These are phyloP conservation scores for Globisporangium paddicum DNA, from an alignment of 352 stramenopile genomes.

Conservation along the genomic window DNA sequence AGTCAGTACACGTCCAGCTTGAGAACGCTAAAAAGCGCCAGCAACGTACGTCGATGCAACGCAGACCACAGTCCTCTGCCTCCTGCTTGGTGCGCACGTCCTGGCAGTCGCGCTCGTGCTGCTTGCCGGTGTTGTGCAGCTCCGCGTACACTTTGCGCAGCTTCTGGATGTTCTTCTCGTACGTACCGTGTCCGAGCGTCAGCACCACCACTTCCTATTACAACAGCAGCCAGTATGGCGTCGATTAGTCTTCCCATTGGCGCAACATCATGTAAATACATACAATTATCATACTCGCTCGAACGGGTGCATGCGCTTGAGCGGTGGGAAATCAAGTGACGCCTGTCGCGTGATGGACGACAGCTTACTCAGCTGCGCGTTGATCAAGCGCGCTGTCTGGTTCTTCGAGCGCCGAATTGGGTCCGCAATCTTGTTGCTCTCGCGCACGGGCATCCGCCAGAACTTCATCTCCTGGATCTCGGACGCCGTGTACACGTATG, in stretches of 20 bases:
- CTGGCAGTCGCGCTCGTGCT: conserved; percentile 64
- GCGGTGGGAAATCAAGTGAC: conserved; percentile 71
- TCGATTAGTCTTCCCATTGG: background rate
- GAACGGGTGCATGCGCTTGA: conserved; percentile 77
- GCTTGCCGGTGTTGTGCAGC: conserved; percentile 75
- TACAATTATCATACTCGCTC: conserved; percentile 43
- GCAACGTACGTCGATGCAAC: conserved; percentile 59
- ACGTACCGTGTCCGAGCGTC: conserved; percentile 63
- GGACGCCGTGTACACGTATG: conserved; percentile 72
- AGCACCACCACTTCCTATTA: conserved; percentile 73
- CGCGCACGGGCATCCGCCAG: conserved; percentile 59
- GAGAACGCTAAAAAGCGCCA: background rate
- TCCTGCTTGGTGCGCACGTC: conserved; percentile 75
- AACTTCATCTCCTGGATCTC: conserved; percentile 89
- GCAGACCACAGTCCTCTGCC: conserved; percentile 61
- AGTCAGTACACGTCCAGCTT: background rate
- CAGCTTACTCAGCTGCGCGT: conserved; percentile 69
- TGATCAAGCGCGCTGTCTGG: conserved; percentile 77
- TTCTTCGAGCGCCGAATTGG: conserved; percentile 81
- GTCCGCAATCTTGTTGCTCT: conserved; percentile 78
- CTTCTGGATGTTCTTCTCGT: conserved; percentile 70
- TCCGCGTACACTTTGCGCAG: conserved; percentile 73
- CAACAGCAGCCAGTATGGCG: background rate
- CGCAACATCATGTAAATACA: background rate
- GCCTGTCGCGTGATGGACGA: conserved; percentile 65